phyloP scores from a whole-genome alignment of 2,329 filamentous ascomycete genomes.

The Tolypocladium pustulatum region DNA sequence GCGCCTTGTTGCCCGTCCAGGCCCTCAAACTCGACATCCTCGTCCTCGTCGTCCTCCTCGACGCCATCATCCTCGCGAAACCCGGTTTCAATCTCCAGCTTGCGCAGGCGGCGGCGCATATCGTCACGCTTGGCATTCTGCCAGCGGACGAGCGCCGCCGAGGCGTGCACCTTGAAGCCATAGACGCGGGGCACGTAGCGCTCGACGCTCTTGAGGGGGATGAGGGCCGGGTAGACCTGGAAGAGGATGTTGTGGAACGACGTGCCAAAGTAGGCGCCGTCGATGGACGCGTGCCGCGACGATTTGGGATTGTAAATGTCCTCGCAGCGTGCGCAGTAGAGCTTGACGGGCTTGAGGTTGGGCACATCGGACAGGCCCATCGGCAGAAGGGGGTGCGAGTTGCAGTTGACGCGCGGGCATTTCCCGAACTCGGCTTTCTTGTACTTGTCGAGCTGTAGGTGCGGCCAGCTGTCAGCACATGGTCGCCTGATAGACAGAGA shows the following conservation, averaged over 20 bases:
- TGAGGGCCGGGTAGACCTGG: slow-evolving; percentile 88
- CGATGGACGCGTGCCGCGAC: slow-evolving; percentile 85
- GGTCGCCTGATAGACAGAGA: not conserved
- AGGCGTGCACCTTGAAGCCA: slow-evolving; percentile 90
- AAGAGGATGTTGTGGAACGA: slow-evolving; percentile 99
- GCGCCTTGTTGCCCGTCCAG: slow-evolving; percentile 20
- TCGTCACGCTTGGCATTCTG: slow-evolving; percentile 72
- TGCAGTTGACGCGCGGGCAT: slow-evolving; percentile 92
- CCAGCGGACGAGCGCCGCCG: slow-evolving; percentile 82
- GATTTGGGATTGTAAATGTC: slow-evolving; percentile 99
- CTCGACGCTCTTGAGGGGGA: slow-evolving; percentile 74
- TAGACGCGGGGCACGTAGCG: slow-evolving; percentile 87
- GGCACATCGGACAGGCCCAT: slow-evolving; percentile 89
- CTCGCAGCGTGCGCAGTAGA: slow-evolving; percentile 95
- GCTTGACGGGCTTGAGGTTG: slow-evolving; percentile 82
- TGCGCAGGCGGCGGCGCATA: slow-evolving; percentile 66
- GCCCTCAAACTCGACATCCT: slow-evolving; percentile 31
- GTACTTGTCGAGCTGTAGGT: slow-evolving; percentile 84
- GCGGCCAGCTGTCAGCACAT: not conserved
- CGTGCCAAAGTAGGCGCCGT: slow-evolving; percentile 95
- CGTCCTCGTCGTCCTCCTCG: slow-evolving; percentile 46
- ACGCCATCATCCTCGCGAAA: slow-evolving; percentile 62
- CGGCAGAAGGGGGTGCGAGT: slow-evolving; percentile 83
- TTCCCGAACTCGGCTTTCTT: slow-evolving; percentile 98
- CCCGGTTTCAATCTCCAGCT: slow-evolving; percentile 64